Base-by-base conservation (phyloP, 208 protist species). In the Balamuthia mandrillaris region DNA sequence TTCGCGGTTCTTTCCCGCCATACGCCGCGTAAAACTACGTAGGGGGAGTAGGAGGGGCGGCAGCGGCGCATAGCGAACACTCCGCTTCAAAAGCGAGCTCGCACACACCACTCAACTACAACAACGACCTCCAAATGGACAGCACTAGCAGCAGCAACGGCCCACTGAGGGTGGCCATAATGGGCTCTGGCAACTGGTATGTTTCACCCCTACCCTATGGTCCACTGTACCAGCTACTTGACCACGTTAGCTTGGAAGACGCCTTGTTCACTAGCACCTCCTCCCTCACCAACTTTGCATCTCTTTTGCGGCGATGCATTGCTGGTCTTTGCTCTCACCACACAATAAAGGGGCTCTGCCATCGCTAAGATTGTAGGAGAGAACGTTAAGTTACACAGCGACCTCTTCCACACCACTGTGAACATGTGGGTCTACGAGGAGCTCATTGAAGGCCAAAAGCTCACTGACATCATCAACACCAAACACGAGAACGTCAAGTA, bases 401-500 rank as follows among this genome's bases (percentile, higher is more conserved):
- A 85, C 10, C 60, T 91, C 33, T 89, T 89, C 52, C 61, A 72
- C 1, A 12, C 27, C 29, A 37, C 31, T 6, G 63, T 89, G 10
- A 82, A 35, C 9, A 66, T 84, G 63, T 93, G 85, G 83, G 88
- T 92, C 16, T 91, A 77, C 63, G 77, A 91, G 75, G 90, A 93
- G 56, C 58, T 78, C 42, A 61, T 93, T 14, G 47, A 91, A 16
- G 88, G 88, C 18, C 45, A 44, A 4, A 89, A 91, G 39, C 85
- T 93, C 14, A 90, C 89, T 3, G 86, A 90, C 1, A 90, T 92
- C 70, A 91, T 94, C 85, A 94, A 94, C 86, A 51, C 21, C 7
- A 14, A 88, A 21, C 90, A 94, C 86, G 89, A 91, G 78, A 94
- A 94, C 84, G 83, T 88, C 58, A 92, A 93, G 84, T 92, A 90